A percentile compares a stretch with the other conserved stretches of the same genome.
Conservation (phyloP, 1,284 basidiomycete genomes). For the Leccinum proliferum region DNA sequence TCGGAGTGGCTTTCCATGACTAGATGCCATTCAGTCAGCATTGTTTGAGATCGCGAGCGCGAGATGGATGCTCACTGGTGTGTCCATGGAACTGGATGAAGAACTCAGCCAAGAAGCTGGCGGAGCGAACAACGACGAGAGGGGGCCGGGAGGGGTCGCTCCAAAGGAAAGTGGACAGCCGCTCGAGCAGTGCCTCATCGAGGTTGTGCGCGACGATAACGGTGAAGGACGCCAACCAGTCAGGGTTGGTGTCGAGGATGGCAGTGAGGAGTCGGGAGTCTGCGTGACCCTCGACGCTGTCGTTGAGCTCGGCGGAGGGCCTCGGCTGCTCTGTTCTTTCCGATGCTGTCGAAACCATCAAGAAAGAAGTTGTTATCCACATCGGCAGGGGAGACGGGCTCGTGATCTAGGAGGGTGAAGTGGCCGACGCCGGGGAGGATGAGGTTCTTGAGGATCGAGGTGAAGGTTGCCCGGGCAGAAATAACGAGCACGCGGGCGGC, state of each 20-base stretch:
- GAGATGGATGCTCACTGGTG: conserved; percentile 49
- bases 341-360: conserved; percentile 68
- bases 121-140: conserved; percentile 73
- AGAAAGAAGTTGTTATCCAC: conserved; percentile 88
- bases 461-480: conserved; percentile 75
- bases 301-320: conserved; percentile 86
- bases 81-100: conserved; percentile 86
- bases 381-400: conserved; percentile 4
- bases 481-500: conserved; percentile 40
- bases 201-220: conserved; percentile 86
- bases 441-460: conserved; percentile 90
- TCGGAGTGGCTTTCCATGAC: conserved; percentile 96
- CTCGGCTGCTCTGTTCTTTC: conserved; percentile 76
- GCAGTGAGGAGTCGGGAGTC: conserved; percentile 53
- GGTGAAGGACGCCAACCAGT: conserved; percentile 57
- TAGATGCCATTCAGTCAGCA: conserved; percentile 26
- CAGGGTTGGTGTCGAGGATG: conserved; percentile 50
- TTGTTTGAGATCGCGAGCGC: background rate
- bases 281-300: conserved; percentile 72
- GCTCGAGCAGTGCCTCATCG: conserved; percentile 46
- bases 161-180: conserved; percentile 69
- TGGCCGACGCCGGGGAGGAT: conserved; percentile 92
- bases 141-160: conserved; percentile 50
- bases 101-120: conserved; percentile 87
- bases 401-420: conserved; percentile 82